Evolutionary conservation across 306 rosid genomes (phyloP), one percentile per base, ranked within the genome.

Genomic region (Gynostemma pentaphyllum): DNA sequence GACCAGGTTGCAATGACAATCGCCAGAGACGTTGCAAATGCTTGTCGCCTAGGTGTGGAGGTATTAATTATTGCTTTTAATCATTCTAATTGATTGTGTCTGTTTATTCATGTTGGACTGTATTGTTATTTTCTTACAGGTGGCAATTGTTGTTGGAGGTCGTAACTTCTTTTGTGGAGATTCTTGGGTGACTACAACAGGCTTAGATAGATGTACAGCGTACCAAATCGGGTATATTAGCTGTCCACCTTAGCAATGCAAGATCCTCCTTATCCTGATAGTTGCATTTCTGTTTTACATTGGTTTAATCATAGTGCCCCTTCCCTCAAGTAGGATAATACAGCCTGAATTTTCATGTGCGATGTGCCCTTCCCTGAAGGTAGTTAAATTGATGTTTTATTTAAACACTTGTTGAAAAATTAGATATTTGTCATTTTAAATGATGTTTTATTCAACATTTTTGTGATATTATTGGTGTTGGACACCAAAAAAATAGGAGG

Each of bases 161-260:
- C 90, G 95, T 23, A 92, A 92, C 80, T 86, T 92, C 73, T 92
- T 92, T 69, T 92, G 96, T 64, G 96, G 95, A 75, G 87, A 92
- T 66, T 81, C 95, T 22, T 92, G 98, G 98, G 92, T 92, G 45
- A 82, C 74, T 49, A 62, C 89, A 18, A 88, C 96, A 23, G 98
- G 95, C 59, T 82, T 86, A 70, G 95, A 92, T 76, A 82, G 96
- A 84, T 83, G 82, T 64, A 80, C 90, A 39, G 90, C 95, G 57
- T 88, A 92, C 84, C 98, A 92, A 82, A 89, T 86, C 69, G 95
- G 98, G 98, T 92, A 74, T 76, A 76, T 68, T 74, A 9, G 32
- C 74, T 50, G 30, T 32, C 32, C 22, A 22, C 47, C 30, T 36
- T 59, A 26, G 12, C 44, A 5, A 21, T 45, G 30, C 52, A 11